Base-by-base conservation (phyloP, 345 rosid species). In the Microcos paniculata region DNA sequence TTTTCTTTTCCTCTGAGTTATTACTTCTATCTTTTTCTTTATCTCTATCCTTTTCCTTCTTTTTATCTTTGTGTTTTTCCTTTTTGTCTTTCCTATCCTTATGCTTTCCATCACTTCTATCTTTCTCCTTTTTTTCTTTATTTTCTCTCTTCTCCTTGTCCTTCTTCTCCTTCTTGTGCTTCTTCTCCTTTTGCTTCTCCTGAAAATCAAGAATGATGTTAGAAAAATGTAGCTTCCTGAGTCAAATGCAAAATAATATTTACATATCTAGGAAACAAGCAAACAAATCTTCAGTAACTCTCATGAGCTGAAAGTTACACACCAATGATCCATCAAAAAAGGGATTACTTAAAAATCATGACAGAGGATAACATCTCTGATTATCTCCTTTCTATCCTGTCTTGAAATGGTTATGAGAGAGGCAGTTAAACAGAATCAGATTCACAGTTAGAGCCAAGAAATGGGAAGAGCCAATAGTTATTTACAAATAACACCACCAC, bases 161-260 rank as follows among this genome's bases (percentile, higher is more conserved):
- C 69, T 85, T 80, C 80, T 86, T 86, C 63, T 88, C 90, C 77
- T 86, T 85, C 71, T 85, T 87, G 63, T 72, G 85, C 82, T 82
- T 87, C 80, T 80, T 88, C 80, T 87, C 92, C 75, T 74, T 84
- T 62, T 82, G 77, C 80, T 85, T 87, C 80, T 82, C 92, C 90
- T 88, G 85, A 35, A 73, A 75, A 71, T 26, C 18, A 43, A 30
- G 61, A 72, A 74, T 26, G 59, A 62, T 15, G 35, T 49, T 66
- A 28, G 57, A 74, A 76, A 31, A 75, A 30, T 24, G 58, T 35
- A 21, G 46, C 65, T 48, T 58, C 42, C 40, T 4, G 6, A 45
- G 38, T 30, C 48, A 56, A 57, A 42, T 5, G 26, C 62, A 30
- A 74, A 49, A 33, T 15, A 63, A 51, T 23, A 49, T 63, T 26